Percentiles rank a stretch among this genome's conserved stretches.
These are phyloP conservation scores for Penicillium sp. DNA, from an alignment of 2,329 filamentous ascomycete species.

Conservation along the genomic window DNA sequence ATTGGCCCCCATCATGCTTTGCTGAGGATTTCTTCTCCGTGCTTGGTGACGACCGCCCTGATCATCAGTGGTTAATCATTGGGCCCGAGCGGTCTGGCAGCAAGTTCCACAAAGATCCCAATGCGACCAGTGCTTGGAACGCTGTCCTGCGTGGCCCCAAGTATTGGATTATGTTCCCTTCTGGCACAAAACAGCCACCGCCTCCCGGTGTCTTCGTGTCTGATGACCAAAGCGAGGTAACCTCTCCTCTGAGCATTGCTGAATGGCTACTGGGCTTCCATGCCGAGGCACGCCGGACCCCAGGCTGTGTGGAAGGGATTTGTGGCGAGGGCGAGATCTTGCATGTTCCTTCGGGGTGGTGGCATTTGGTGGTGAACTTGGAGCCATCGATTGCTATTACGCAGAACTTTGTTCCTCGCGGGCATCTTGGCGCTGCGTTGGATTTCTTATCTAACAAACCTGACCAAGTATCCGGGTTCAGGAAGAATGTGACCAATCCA, in stretches of 20 bases:
- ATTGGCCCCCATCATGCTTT: slow-evolving; percentile 81
- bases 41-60: slow-evolving; percentile 73
- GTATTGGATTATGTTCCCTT: slow-evolving; percentile 99
- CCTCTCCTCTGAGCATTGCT: slow-evolving; percentile 89
- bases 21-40: slow-evolving; percentile 82
- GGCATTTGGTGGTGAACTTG: slow-evolving; percentile 91
- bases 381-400: slow-evolving; percentile 83
- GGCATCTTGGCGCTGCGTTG: slow-evolving; percentile 71
- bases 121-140: slow-evolving; percentile 80
- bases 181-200: slow-evolving; percentile 58
- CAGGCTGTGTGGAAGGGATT: slow-evolving; percentile 81
- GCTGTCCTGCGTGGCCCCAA: slow-evolving; percentile 85
- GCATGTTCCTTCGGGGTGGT: slow-evolving; percentile 93
- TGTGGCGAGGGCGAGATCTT: slow-evolving; percentile 82
- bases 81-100: slow-evolving; percentile 84
- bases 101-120: slow-evolving; percentile 86
- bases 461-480: slow-evolving; percentile 86
- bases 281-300: slow-evolving; percentile 69
- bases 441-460: slow-evolving; percentile 77
- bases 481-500: slow-evolving; percentile 66
- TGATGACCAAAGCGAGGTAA: slow-evolving; percentile 86
- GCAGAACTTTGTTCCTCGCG: slow-evolving; percentile 86
- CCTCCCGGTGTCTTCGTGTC: slow-evolving; percentile 91
- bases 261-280: slow-evolving; percentile 95
- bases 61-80: slow-evolving; percentile 89